Base-by-base conservation (phyloP, 495 filamentous ascomycete species). In the Lasiosphaeria ovina region DNA sequence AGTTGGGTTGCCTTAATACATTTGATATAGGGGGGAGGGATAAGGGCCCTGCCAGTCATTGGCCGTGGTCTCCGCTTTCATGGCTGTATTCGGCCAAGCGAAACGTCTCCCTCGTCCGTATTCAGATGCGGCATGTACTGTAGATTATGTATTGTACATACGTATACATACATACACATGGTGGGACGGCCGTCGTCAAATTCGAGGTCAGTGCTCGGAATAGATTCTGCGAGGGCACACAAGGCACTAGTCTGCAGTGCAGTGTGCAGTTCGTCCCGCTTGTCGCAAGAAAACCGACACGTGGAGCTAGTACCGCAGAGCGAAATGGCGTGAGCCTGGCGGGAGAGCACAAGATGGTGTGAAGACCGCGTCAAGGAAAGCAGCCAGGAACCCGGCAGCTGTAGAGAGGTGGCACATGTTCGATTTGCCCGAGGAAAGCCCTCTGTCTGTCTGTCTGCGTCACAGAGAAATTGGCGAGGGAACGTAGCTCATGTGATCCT, bases 371-470 rank as follows among this genome's bases (percentile, higher is more conserved):
- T 6, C n/a, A 5, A 44, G 35, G 53, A 44, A 55, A 17, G 24
- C 17, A 45, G 36, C 35, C n/a, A 38, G 11, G 24, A 35, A 32
- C 35, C 35, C 10, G 51, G 32, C 51, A 54, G 34, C n/a, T 47
- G 36, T 42, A 40, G 35, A 12, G 42, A 17, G 4, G 16, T 33
- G 49, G 49, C 49, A 58, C 54, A 54, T 52, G 61, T 57, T 14
- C 35, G 60, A 66, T 62, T 60, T 56, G 51, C 56, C 63, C 63
- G 59, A 60, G 35, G 57, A 62, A 62, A 17, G 35, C 63, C 59
- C 44, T 44, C 12, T 35, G 11, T 38, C 50, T 35, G 24, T 44
- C 35, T 6, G 35, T 17, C 12, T 45, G 55, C 16, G 47, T 17
- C 54, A 47, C 17, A 31, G 51, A 57, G 54, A 62, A 55, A 59